Evolutionary conservation across 169 alveolate genomes (phyloP).

Genomic region (Plasmodium vivax): DNA sequence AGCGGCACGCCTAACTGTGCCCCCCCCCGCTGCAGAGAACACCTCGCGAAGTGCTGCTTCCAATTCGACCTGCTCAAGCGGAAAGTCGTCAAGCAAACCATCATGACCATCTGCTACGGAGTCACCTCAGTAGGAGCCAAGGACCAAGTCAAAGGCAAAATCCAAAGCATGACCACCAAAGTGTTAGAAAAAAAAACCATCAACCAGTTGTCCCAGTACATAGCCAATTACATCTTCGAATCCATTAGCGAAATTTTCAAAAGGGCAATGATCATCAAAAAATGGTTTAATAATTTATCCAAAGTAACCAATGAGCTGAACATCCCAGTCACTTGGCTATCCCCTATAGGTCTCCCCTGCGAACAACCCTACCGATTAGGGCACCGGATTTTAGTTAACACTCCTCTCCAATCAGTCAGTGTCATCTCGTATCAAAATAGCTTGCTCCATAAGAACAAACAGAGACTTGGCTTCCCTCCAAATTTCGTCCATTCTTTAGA

Average conservation of each 20-base stretch:
- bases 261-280: slow-evolving; percentile 94
- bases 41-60: slow-evolving; percentile 84
- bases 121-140: slow-evolving; percentile 96
- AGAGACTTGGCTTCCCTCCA: slow-evolving; percentile 97
- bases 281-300: slow-evolving; percentile 95
- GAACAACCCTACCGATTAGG: slow-evolving; percentile 94
- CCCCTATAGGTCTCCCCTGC: slow-evolving; percentile 95
- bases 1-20: neutral
- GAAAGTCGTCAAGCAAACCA: slow-evolving; percentile 97
- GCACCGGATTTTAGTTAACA: slow-evolving; percentile 82
- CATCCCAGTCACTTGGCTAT: slow-evolving; percentile 95
- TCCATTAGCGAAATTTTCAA: slow-evolving; percentile 94
- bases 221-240: slow-evolving; percentile 91
- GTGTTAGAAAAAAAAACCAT: slow-evolving; percentile 76
- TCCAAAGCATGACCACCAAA: slow-evolving; percentile 42
- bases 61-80: slow-evolving; percentile 88
- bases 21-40: neutral
- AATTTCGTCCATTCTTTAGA: slow-evolving; percentile 96
- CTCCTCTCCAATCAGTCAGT: slow-evolving; percentile 89
- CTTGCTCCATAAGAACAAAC: slow-evolving; percentile 87
- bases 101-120: slow-evolving; percentile 98
- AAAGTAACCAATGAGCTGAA: slow-evolving; percentile 89
- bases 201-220: slow-evolving; percentile 79
- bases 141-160: slow-evolving; percentile 75
- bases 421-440: slow-evolving; percentile 80